Evolutionary conservation across 2,329 filamentous ascomycete species (phyloP).

Genomic region (Pseudogymnoascus sp.): DNA sequence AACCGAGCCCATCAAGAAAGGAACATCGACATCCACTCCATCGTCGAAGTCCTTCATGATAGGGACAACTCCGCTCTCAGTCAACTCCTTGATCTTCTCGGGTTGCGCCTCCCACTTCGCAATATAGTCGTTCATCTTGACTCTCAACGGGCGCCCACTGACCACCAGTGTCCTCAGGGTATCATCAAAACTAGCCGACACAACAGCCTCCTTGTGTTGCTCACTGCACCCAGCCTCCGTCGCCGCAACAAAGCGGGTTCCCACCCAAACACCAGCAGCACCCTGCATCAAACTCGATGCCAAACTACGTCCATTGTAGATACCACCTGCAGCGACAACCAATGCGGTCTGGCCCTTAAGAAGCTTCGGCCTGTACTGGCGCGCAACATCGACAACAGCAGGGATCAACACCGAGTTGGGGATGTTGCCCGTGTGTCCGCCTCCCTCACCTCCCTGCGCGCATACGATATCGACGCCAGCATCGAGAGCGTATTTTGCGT

Average conservation of each 20-base stretch:
- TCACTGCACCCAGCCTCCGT: slow-evolving; percentile 73
- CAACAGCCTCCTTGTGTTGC: slow-evolving; percentile 76
- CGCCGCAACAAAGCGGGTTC: slow-evolving; percentile 81
- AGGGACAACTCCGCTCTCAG: slow-evolving; percentile 69
- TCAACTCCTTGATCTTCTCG: slow-evolving; percentile 66
- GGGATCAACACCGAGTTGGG: slow-evolving; percentile 82
- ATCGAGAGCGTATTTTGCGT: slow-evolving; percentile 80
- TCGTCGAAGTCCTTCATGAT: slow-evolving; percentile 76
- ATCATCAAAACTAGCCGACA: slow-evolving; percentile 68
- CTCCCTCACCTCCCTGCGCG: slow-evolving; percentile 86
- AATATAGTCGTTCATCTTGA: slow-evolving; percentile 78
- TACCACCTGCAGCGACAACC: slow-evolving; percentile 83
- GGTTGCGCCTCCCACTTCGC: slow-evolving; percentile 71
- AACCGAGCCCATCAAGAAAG: slow-evolving; percentile 91
- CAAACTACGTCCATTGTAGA: slow-evolving; percentile 72
- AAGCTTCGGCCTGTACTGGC: slow-evolving; percentile 58
- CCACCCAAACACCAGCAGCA: slow-evolving; percentile 85
- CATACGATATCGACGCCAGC: slow-evolving; percentile 86
- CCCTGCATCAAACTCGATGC: slow-evolving; percentile 82
- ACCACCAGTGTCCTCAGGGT: slow-evolving; percentile 78
- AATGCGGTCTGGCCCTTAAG: slow-evolving; percentile 64
- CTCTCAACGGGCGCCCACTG: slow-evolving; percentile 70
- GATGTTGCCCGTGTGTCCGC: slow-evolving; percentile 85
- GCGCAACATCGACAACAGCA: slow-evolving; percentile 75
- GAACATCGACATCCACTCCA: slow-evolving; percentile 73